Percentiles rank a stretch among this genome's conserved stretches.
These are phyloP conservation scores for Limtongia smithiae DNA, from an alignment of 805 yeast genomes.

Conservation along the genomic window DNA sequence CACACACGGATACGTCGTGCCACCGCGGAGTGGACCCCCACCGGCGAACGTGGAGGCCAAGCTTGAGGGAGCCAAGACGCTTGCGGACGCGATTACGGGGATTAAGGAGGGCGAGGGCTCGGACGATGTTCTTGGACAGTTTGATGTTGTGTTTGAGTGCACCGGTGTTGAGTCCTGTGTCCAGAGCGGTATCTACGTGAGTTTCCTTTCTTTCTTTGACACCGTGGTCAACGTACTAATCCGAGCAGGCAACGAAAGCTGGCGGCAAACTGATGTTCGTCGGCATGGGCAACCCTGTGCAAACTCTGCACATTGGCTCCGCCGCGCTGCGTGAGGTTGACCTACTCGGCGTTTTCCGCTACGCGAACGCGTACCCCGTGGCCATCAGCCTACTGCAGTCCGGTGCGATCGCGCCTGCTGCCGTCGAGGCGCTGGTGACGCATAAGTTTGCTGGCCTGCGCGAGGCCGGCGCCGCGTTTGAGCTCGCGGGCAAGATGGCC, in stretches of 20 bases:
- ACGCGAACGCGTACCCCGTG: constrained; percentile 35
- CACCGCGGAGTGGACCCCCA: constrained; percentile 25
- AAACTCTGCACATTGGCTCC: constrained; percentile 36
- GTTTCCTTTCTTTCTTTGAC: too few relatives aligned
- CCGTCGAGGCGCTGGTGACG: constrained; percentile 32
- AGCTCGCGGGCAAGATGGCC: constrained; percentile 34
- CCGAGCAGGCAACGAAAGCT: constrained; percentile 27
- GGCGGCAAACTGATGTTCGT: constrained; percentile 33
- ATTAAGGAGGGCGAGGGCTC: constrained; percentile 7
- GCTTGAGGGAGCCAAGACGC: constrained; percentile 28
- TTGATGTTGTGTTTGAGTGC: constrained; percentile 44
- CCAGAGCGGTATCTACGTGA: constrained; percentile 44
- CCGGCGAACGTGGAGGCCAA: constrained; percentile 22
- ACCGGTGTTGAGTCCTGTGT: constrained; percentile 53
- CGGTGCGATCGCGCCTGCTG: constrained; percentile 27
- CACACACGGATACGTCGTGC: constrained; percentile 32
- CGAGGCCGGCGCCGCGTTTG: constrained; percentile 33
- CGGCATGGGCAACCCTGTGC: constrained; percentile 37
- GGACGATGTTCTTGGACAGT: constrained; percentile 17
- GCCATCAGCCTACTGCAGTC: constrained; percentile 32
- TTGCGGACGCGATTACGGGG: constrained; percentile 30
- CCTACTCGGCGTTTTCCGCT: constrained; percentile 36
- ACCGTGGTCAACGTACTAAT: background rate
- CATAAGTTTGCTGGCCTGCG: constrained; percentile 35
- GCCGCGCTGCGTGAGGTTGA: constrained; percentile 37